phyloP scores from a whole-genome alignment of 768 basidiomycete genomes.

The Tulasnella sp. region DNA sequence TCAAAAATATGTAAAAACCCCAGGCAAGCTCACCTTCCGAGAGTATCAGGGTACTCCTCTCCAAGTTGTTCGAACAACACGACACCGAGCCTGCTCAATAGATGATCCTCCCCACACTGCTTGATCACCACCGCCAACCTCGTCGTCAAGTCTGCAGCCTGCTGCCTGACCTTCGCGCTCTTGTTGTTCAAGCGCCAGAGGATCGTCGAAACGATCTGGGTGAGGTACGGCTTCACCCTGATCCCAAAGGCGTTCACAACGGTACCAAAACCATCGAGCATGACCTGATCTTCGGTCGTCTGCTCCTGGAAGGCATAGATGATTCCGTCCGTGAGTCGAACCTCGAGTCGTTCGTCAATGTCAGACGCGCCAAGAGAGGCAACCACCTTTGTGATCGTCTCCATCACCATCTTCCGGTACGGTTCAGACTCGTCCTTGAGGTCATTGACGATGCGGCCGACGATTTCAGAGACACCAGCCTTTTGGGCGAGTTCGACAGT shows the following conservation, averaged over 20 bases:
- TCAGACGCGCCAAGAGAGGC: constrained; percentile 92
- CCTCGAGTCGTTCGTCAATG: constrained; percentile 90
- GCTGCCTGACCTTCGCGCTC: constrained; percentile 96
- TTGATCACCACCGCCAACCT: constrained; percentile 95
- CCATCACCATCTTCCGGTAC: constrained; percentile 99
- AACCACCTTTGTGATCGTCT: constrained; percentile 96
- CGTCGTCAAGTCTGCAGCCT: constrained; percentile 97
- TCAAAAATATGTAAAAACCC: background rate
- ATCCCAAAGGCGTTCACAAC: constrained; percentile 93
- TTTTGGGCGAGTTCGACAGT: constrained; percentile 98
- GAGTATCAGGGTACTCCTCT: constrained; percentile 97
- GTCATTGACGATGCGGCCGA: constrained; percentile 78
- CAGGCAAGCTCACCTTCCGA: constrained; percentile 48
- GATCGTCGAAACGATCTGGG: constrained; percentile 96
- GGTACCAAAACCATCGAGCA: constrained; percentile 97
- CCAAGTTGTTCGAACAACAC: constrained; percentile 97
- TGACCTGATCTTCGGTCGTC: constrained; percentile 96
- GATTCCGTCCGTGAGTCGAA: constrained; percentile 92
- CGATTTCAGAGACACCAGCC: constrained; percentile 91
- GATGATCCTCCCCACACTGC: constrained; percentile 92
- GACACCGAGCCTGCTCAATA: constrained; percentile 89
- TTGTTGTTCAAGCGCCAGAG: constrained; percentile 99
- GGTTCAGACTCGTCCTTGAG: constrained; percentile 85
- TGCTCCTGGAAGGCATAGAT: constrained; percentile 99
- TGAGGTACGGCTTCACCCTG: constrained; percentile 95